Conservation (phyloP, 306 rosid species). For the Trifolium subterraneum region DNA sequence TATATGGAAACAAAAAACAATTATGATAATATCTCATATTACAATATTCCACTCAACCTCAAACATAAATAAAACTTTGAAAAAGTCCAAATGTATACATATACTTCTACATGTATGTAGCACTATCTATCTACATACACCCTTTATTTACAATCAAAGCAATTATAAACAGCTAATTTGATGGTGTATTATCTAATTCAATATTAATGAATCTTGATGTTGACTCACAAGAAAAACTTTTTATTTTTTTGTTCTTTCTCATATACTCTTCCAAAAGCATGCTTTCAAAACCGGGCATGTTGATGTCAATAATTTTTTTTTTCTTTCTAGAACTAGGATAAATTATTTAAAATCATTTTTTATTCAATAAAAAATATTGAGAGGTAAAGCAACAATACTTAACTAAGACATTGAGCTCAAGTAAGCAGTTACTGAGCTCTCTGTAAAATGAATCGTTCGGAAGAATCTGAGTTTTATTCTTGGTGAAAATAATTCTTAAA, state of each 20-base stretch:
- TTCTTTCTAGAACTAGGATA: neutral
- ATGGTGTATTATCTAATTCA: slow-evolving; percentile 1
- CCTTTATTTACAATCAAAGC: slow-evolving; percentile 19
- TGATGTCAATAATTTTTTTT: neutral
- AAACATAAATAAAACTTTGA: slow-evolving; percentile 8
- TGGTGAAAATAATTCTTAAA: rapidly evolving
- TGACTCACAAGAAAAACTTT: slow-evolving; percentile 18
- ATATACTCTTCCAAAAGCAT: slow-evolving; percentile 29
- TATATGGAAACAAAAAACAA: neutral
- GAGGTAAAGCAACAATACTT: too few relatives aligned
- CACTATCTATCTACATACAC: neutral
- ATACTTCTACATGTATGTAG: neutral
- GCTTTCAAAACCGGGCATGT: slow-evolving; percentile 38
- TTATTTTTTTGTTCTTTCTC: neutral
- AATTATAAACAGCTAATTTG: slow-evolving; percentile 3
- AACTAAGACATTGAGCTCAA: too few relatives aligned
- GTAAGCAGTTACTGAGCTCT: too few relatives aligned
- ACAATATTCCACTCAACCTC: slow-evolving; percentile 31
- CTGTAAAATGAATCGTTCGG: too few relatives aligned
- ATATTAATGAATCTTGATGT: slow-evolving; percentile 13
- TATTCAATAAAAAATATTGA: too few relatives aligned
- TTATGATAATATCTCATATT: neutral
- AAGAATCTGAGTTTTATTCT: too few relatives aligned
- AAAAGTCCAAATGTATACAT: slow-evolving; percentile 18
- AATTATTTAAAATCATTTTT: neutral